Evolutionary conservation across 345 rosid genomes (phyloP), one percentile per base, ranked within the genome.

Genomic region (Erodium maritimum): DNA sequence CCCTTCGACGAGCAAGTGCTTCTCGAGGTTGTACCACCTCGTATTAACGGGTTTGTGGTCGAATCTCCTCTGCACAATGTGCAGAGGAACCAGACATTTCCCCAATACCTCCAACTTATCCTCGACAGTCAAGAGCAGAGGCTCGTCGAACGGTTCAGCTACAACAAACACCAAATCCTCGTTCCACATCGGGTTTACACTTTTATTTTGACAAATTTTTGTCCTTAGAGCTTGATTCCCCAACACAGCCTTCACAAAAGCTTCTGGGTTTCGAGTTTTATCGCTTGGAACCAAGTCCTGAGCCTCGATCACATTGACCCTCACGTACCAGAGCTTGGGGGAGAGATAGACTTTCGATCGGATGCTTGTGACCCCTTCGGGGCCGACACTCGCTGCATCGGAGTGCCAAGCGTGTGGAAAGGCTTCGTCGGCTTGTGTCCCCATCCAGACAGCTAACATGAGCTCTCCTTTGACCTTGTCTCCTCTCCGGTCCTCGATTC

Each of bases 401-500:
- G 77, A 73, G 60, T 73, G 77, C 74, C 77, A 73, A n/a, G 74
- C 70, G 21, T 73, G 71, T 2, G 77, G 74, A 65, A 73, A 73
- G n/a, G n/a, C n/a, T n/a, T n/a, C n/a, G n/a, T n/a, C n/a, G n/a
- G n/a, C n/a, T n/a, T n/a, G n/a, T n/a, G n/a, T n/a, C n/a, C n/a
- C n/a, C n/a, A n/a, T n/a, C n/a, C n/a, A n/a, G n/a, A n/a, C n/a
- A n/a, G n/a, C n/a, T n/a, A n/a, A n/a, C n/a, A n/a, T n/a, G n/a
- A n/a, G n/a, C n/a, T n/a, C n/a, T n/a, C n/a, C n/a, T 22, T 58
- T 69, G 24, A 61, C 71, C 68, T 78, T 83, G 21, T 77, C 76
- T 4, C 86, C 85, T 50, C 81, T 85, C 23, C 86, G 57, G 60
- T 88, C 90, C 29, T 81, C 90, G 77, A 88, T 61, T 52, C 90